Percentiles rank a stretch among this genome's conserved stretches.
These are phyloP conservation scores for Lantana camara DNA, from an alignment of 257 asterid genomes.

Conservation along the genomic window DNA sequence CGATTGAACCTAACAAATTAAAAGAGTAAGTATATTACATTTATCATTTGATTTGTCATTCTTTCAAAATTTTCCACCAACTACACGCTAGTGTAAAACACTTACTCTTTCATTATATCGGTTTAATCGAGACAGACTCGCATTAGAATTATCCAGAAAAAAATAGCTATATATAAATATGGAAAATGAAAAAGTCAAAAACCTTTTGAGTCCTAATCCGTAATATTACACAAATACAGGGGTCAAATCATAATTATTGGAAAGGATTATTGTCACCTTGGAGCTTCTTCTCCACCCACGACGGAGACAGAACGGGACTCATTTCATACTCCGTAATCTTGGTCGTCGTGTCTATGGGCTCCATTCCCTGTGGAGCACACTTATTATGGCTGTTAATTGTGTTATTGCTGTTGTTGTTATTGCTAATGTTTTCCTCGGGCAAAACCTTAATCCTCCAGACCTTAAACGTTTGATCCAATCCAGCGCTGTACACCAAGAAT, in stretches of 20 bases:
- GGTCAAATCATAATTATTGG: slow-evolving; percentile 18
- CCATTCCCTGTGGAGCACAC: neutral
- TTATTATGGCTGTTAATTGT: neutral
- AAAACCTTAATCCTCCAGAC: slow-evolving; percentile 87
- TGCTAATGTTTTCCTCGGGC: slow-evolving; percentile 50
- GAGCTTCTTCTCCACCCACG: slow-evolving; percentile 90
- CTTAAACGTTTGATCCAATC: slow-evolving; percentile 85
- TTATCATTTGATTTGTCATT: no score
- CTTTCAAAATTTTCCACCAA: no score
- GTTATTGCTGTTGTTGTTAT: no score
- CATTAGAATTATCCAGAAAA: no score
- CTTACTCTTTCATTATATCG: no score
- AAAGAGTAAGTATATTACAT: no score
- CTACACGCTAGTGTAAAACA: no score
- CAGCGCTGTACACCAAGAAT: slow-evolving; percentile 72
- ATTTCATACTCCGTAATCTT: slow-evolving; percentile 49
- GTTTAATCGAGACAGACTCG: no score
- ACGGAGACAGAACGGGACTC: slow-evolving; percentile 90
- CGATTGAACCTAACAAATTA: no score
- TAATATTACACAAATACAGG: neutral
- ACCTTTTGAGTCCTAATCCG: neutral
- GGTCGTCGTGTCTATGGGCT: slow-evolving; percentile 21
- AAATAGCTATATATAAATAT: no score
- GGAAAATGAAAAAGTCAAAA: neutral
- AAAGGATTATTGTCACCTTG: slow-evolving; percentile 57